Conservation (phyloP, 1,139 yeast genomes). For the Nakaseomyces uthaithaninus region DNA sequence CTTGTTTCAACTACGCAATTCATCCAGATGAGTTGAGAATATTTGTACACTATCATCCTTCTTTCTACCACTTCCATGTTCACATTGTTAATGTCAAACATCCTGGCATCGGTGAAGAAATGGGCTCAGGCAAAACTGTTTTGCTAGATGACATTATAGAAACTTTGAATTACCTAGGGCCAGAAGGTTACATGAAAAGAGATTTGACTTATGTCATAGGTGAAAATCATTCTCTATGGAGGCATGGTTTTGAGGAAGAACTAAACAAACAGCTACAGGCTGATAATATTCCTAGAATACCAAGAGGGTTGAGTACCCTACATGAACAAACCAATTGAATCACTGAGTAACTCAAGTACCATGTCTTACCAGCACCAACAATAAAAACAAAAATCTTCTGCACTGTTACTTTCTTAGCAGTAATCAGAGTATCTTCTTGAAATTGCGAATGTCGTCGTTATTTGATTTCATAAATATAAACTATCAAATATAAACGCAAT, state of each 20-base stretch:
- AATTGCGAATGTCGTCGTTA: no score
- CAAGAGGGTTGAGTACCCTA: conserved; percentile 4
- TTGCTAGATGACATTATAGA: conserved; percentile 77
- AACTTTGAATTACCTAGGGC: conserved; percentile 47
- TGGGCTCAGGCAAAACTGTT: conserved; percentile 72
- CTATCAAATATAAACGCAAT: no score
- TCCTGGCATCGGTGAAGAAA: conserved; percentile 66
- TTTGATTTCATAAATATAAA: no score
- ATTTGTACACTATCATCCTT: conserved; percentile 88
- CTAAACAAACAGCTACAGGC: conserved; percentile 21
- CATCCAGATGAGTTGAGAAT: conserved; percentile 48
- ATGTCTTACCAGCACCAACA: no score
- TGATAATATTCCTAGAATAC: conserved; percentile 25
- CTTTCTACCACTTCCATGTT: conserved; percentile 89
- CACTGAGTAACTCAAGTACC: no score
- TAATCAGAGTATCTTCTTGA: no score
- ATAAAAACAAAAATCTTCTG: no score
- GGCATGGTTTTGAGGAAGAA: conserved; percentile 26
- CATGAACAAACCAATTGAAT: conserved; percentile 3
- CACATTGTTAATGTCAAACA: conserved; percentile 77
- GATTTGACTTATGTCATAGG: conserved; percentile 55
- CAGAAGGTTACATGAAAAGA: conserved; percentile 42
- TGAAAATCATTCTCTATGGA: conserved; percentile 75
- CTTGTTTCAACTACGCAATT: conserved; percentile 36
- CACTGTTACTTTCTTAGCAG: not conserved